A percentile compares a stretch with the other conserved stretches of the same genome.
Conservation (phyloP, 768 basidiomycete species). For the Kwoniella bestiolae region DNA sequence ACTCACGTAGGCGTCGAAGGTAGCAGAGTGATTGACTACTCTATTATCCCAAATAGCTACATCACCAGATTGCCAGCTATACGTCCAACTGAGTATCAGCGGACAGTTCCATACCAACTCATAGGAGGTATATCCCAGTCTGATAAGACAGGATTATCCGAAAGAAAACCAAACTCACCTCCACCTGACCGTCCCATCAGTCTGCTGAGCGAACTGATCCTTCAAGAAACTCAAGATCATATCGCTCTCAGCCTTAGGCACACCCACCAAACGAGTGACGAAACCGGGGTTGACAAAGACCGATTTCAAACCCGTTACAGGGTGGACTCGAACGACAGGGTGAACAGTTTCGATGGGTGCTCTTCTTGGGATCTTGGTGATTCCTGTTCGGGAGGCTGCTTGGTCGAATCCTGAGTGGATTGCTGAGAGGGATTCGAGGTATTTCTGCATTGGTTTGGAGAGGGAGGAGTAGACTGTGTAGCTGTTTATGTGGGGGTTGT, state of each 20-base stretch:
- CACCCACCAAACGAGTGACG: constrained; percentile 74
- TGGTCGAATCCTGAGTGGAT: constrained; percentile 79
- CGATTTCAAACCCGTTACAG: constrained; percentile 81
- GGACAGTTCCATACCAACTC: constrained; percentile 44
- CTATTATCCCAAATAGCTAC: constrained; percentile 88
- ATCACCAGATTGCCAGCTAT: constrained; percentile 72
- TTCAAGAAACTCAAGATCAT: constrained; percentile 71
- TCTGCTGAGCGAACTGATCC: constrained; percentile 65
- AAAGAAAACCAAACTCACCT: no score
- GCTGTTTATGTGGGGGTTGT: constrained; percentile 55
- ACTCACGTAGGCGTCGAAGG: constrained; percentile 70
- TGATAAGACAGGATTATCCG: no score
- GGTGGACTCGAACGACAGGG: constrained; percentile 81
- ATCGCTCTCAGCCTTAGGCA: constrained; percentile 83
- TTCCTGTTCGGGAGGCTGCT: constrained; percentile 73
- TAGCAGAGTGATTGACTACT: constrained; percentile 75
- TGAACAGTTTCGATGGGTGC: constrained; percentile 64
- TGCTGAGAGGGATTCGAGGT: constrained; percentile 73
- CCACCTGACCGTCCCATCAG: constrained; percentile 46
- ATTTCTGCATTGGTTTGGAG: constrained; percentile 73
- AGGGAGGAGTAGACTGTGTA: constrained; percentile 83
- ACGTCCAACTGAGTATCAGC: constrained; percentile 34
- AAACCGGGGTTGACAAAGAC: constrained; percentile 84
- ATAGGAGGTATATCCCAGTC: no score
- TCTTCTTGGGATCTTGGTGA: constrained; percentile 72